These are phyloP conservation scores for Graphilbum ipis-grandicollis DNA, from an alignment of 2,329 filamentous ascomycete species.

Conservation along the genomic window DNA sequence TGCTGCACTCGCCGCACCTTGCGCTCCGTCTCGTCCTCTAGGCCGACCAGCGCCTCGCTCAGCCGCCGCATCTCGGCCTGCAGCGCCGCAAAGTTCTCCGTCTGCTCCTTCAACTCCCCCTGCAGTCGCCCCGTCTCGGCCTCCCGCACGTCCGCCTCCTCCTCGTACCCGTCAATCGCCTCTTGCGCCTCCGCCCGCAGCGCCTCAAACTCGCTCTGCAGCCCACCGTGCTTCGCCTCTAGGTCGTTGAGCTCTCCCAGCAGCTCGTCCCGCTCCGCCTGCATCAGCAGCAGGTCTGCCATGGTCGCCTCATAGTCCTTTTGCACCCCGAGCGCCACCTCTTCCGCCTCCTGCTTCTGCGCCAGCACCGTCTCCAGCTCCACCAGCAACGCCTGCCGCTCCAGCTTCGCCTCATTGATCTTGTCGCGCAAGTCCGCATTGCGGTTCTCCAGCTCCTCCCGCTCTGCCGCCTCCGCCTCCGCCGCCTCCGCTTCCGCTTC, in stretches of 20 bases:
- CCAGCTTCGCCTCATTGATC: conserved; percentile 68
- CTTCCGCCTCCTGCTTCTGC: conserved; percentile 42
- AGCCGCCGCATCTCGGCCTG: conserved; percentile 88
- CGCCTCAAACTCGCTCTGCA: conserved; percentile 43
- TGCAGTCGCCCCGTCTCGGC: conserved; percentile 54
- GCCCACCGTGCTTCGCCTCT: conserved; percentile 14
- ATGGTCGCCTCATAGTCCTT: conserved; percentile 57
- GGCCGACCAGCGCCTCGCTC: conserved; percentile 66
- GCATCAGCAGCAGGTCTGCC: conserved; percentile 62
- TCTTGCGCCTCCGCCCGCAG: conserved; percentile 47
- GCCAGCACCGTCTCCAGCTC: conserved; percentile 62
- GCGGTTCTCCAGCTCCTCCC: conserved; percentile 72
- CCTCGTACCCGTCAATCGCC: conserved; percentile 49
- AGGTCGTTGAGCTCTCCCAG: conserved; percentile 30
- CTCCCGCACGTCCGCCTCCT: conserved; percentile 54
- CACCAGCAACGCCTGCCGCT: conserved; percentile 72
- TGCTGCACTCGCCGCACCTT: conserved; percentile 65
- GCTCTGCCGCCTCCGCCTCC: conserved; percentile 59
- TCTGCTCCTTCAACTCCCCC: conserved; percentile 54
- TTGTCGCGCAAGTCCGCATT: conserved; percentile 74
- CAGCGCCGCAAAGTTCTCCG: conserved; percentile 78
- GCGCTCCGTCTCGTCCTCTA: conserved; percentile 77
- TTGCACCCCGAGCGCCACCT: conserved; percentile 45
- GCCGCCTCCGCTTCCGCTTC: conserved; percentile 32
- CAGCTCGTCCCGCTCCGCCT: conserved; percentile 66